Base-by-base conservation (phyloP, 192 early-diverging fungal species). In the Phlyctochytrium bullatum region DNA sequence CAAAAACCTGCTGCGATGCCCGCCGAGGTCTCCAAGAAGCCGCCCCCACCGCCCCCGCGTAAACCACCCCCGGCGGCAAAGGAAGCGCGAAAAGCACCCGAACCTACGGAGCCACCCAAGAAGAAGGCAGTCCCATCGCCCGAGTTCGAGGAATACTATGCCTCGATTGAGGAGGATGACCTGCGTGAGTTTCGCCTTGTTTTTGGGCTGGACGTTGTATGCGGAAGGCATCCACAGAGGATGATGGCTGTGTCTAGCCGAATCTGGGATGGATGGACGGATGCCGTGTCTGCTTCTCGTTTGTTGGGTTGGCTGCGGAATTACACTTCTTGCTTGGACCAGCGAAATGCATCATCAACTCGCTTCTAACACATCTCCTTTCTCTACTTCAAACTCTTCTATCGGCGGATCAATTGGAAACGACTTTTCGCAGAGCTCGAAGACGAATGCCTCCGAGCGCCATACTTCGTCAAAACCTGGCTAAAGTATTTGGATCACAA, bases 401-500 rank as follows among this genome's bases (percentile, higher is more conserved):
- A n/a, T n/a, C n/a, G n/a, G n/a, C n/a, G n/a, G n/a, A n/a, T n/a
- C n/a, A n/a, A n/a, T n/a, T n/a, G n/a, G n/a, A n/a, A n/a, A n/a
- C n/a, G n/a, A n/a, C n/a, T n/a, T 20, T 47, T 20, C 6, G 20
- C 61, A 71, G 74, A 64, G 50, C 73, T 79, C 59, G 83, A 85
- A 64, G 83, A 85, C 47, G 83, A 80, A 68, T 81, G 78, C 69
- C 63, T 85, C 52, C 71, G 80, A 16, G 73, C 76, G 36, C 80
- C 77, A 1, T 76, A 65, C 73, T 84, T 80, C 25, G 73, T 97
- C 27, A 86, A 88, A 57, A 77, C 78, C 34, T 99, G 97, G 97
- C 76, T 92, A 40, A 88, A 89, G 33, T 98, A 97, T 76, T 72
- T 96, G 14, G 92, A 93, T 36, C 91, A 93, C 85, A 97, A 97